Percentiles rank a stretch among this genome's conserved stretches.
phyloP scores from a whole-genome alignment of 2,329 filamentous ascomycete species.

The Claviceps cyperi region DNA sequence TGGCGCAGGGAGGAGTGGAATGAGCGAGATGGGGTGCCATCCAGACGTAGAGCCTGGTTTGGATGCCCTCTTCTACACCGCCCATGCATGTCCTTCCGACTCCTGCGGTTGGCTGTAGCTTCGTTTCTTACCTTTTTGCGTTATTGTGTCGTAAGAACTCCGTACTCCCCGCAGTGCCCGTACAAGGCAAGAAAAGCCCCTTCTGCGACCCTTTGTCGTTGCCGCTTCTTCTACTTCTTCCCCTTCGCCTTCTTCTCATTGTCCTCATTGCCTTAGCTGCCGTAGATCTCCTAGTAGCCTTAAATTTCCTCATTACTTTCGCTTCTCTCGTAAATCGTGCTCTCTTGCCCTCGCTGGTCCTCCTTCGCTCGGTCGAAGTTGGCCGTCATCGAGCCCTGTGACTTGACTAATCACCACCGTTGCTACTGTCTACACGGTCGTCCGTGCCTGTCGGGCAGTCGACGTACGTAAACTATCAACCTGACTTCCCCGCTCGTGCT shows the following conservation, averaged over 20 bases:
- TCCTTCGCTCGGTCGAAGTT: neutral
- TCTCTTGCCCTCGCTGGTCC: neutral
- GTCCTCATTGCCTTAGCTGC: neutral
- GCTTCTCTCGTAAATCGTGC: no score
- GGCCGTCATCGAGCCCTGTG: neutral
- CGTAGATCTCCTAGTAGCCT: no score
- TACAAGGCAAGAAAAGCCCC: neutral
- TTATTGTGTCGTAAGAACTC: neutral
- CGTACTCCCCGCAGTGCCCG: neutral
- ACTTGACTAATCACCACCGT: neutral
- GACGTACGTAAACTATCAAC: slow-evolving; percentile 1
- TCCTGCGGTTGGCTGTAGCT: slow-evolving; percentile 1
- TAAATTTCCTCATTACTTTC: no score
- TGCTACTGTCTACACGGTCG: neutral
- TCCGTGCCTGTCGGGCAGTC: neutral
- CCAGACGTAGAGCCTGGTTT: neutral
- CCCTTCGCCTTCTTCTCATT: neutral
- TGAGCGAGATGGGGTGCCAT: neutral
- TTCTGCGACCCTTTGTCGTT: neutral
- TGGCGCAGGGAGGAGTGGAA: neutral
- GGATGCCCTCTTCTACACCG: neutral
- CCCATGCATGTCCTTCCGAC: neutral
- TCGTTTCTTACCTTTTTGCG: neutral
- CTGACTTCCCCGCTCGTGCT: slow-evolving; percentile 2
- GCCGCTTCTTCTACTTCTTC: neutral